Percentiles rank a stretch among this genome's conserved stretches.
Evolutionary conservation across 257 asterid genomes (phyloP).

Genomic region (Scutellaria baicalensis): DNA sequence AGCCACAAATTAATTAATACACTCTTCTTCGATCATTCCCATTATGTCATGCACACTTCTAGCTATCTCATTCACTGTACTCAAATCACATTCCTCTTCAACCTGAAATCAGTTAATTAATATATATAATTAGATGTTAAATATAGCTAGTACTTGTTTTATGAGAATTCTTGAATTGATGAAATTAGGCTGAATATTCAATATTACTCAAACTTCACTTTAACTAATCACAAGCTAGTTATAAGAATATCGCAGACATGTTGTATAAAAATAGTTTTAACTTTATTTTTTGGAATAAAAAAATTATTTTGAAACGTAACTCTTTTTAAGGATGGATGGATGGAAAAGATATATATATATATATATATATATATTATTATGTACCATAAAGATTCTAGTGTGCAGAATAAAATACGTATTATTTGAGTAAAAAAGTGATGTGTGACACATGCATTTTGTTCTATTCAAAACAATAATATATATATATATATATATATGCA

Average conservation of each 20-base stretch:
- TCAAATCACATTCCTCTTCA: conserved; percentile 55
- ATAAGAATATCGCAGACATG: too few species aligned
- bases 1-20: conserved; percentile 22
- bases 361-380: background rate
- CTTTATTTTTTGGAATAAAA: too few species aligned
- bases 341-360: too few species aligned
- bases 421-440: background rate
- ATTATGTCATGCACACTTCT: conserved; percentile 57
- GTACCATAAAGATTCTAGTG: background rate
- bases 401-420: background rate
- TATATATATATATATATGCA: background rate
- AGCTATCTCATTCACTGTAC: conserved; percentile 65
- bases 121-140: too few species aligned
- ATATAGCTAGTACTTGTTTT: too few species aligned
- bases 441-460: background rate
- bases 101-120: conserved; percentile 28
- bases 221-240: background rate
- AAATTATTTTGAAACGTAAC: too few species aligned
- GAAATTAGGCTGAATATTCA: background rate
- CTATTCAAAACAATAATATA: background rate
- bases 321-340: too few species aligned
- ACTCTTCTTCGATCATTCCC: conserved; percentile 52
- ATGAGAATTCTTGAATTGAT: background rate
- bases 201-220: background rate
- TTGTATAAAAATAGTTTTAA: too few species aligned